Conservation (phyloP, 257 asterid genomes). For the Nicotiana attenuata region DNA sequence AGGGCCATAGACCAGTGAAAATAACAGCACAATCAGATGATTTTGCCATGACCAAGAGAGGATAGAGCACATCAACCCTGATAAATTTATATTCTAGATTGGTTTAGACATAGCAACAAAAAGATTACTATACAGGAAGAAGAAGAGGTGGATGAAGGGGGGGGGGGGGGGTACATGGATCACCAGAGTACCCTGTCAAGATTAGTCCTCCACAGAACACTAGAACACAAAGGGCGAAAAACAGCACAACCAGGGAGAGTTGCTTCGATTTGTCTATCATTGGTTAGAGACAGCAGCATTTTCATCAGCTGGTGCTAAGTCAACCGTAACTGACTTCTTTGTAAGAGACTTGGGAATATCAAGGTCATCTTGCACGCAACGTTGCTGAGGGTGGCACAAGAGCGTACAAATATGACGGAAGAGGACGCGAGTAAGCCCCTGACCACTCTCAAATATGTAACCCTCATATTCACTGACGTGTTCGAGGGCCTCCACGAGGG, state of each 20-base stretch:
- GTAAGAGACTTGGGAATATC: constrained; percentile 67
- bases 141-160: not conserved
- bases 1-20: not conserved
- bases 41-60: not conserved
- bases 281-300: constrained; percentile 34
- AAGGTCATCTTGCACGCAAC: constrained; percentile 71
- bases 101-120: not conserved
- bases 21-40: not conserved
- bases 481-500: constrained; percentile 90
- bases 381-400: constrained; percentile 84
- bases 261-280: constrained; percentile 18
- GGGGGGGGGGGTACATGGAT: not conserved
- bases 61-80: not conserved
- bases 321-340: constrained; percentile 44
- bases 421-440: constrained; percentile 71
- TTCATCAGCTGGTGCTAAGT: constrained; percentile 47
- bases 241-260: not conserved
- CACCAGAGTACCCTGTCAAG: not conserved
- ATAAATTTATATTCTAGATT: not conserved
- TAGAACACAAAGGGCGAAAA: not conserved
- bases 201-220: constrained; percentile 1
- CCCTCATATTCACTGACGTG: constrained; percentile 72
- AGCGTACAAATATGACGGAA: constrained; percentile 68
- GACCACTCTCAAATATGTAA: constrained; percentile 85
- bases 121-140: not conserved